Percentiles rank a stretch among this genome's conserved stretches.
These are phyloP conservation scores for Phylloporus scabripes DNA, from an alignment of 768 basidiomycete species.

Conservation along the genomic window DNA sequence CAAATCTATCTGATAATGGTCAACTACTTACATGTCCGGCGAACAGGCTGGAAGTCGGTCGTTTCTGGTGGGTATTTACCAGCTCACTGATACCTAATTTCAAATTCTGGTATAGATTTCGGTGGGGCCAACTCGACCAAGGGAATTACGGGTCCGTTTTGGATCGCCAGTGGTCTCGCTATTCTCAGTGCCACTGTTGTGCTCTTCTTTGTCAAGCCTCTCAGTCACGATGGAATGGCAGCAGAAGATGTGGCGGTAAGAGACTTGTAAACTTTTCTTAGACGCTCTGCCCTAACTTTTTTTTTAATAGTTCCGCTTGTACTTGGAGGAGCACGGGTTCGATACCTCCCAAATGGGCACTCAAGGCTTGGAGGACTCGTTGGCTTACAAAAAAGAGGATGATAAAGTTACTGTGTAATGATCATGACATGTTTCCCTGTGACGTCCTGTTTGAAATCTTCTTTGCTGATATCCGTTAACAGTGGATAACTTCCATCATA, in stretches of 20 bases:
- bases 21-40: slow-evolving; percentile 1
- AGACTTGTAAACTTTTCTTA: slow-evolving; percentile 2
- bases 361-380: slow-evolving; percentile 21
- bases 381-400: slow-evolving; percentile 17
- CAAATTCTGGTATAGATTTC: slow-evolving; percentile 40
- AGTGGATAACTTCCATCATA: neutral
- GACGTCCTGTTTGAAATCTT: neutral
- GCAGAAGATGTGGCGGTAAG: slow-evolving; percentile 64
- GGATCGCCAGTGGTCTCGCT: slow-evolving; percentile 82
- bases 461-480: neutral
- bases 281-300: neutral
- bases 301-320: slow-evolving; percentile 70
- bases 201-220: slow-evolving; percentile 66
- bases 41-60: slow-evolving; percentile 59
- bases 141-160: slow-evolving; percentile 84
- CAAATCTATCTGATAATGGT: neutral
- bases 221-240: slow-evolving; percentile 72
- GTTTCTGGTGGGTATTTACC: slow-evolving; percentile 43
- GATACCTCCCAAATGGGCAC: slow-evolving; percentile 74
- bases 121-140: slow-evolving; percentile 45
- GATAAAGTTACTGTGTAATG: slow-evolving; percentile 9
- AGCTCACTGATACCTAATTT: neutral
- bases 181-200: slow-evolving; percentile 71
- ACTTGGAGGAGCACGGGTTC: slow-evolving; percentile 73
- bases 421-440: slow-evolving; percentile 1